A percentile compares a stretch with the other conserved stretches of the same genome.
These are phyloP conservation scores for Pythium monospermum DNA, from an alignment of 352 stramenopile genomes.

Conservation along the genomic window DNA sequence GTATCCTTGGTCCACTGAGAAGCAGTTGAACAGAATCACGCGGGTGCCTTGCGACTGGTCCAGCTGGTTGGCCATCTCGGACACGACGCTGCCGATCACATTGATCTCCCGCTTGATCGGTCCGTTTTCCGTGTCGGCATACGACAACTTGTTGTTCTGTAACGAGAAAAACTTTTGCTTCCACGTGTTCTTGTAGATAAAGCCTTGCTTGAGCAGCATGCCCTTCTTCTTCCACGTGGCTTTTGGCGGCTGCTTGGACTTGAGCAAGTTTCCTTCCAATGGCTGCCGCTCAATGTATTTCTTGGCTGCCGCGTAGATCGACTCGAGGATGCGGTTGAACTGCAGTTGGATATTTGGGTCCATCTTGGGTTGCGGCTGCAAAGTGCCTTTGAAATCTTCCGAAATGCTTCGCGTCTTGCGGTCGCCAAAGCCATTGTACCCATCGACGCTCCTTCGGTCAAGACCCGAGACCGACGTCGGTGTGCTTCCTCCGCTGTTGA, in stretches of 20 bases:
- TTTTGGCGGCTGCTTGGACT: slow-evolving; percentile 53
- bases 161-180: slow-evolving; percentile 84
- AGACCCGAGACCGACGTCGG: slow-evolving; percentile 38
- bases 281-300: slow-evolving; percentile 79
- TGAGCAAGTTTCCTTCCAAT: slow-evolving; percentile 51
- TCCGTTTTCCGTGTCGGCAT: slow-evolving; percentile 71
- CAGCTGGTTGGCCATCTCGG: slow-evolving; percentile 83
- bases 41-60: slow-evolving; percentile 83
- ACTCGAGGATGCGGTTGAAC: slow-evolving; percentile 80
- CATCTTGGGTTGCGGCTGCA: slow-evolving; percentile 74
- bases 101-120: slow-evolving; percentile 87
- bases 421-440: slow-evolving; percentile 37
- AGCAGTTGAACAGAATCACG: slow-evolving; percentile 85
- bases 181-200: slow-evolving; percentile 90
- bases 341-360: slow-evolving; percentile 78
- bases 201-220: slow-evolving; percentile 80
- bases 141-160: slow-evolving; percentile 85
- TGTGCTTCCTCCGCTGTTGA: slow-evolving; percentile 58
- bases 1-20: slow-evolving; percentile 80
- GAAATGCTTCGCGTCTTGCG: slow-evolving; percentile 72
- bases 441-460: slow-evolving; percentile 51
- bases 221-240: slow-evolving; percentile 90
- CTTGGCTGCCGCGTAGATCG: slow-evolving; percentile 81
- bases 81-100: slow-evolving; percentile 72
- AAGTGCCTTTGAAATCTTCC: slow-evolving; percentile 67